Evolutionary conservation across 352 stramenopile species (phyloP).

Genomic region (Globisporangium carolinianum): DNA sequence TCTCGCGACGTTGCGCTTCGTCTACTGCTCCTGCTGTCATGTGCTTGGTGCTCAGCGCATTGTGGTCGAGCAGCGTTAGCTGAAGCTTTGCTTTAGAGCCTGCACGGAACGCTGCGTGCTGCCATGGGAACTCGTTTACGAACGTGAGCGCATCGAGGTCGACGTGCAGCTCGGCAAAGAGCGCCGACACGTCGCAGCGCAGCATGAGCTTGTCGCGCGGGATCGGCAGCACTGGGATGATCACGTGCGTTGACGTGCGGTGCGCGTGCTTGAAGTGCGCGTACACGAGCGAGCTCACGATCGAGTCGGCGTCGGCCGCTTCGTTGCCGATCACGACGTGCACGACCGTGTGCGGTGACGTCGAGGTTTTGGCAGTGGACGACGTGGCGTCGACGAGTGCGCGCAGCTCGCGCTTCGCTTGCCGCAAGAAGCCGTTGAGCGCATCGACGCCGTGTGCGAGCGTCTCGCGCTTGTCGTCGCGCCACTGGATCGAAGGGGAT

Average conservation of each 20-base stretch:
- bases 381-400: neutral
- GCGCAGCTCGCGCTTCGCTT: conserved; percentile 9
- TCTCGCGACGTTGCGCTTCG: conserved; percentile 4
- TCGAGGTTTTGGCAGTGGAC: neutral
- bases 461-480: conserved; percentile 2
- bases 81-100: conserved; percentile 11
- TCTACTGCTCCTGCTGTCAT: conserved; percentile 8
- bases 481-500: conserved; percentile 12
- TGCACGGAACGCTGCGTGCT: conserved; percentile 10
- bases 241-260: neutral
- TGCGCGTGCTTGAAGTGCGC: conserved; percentile 34
- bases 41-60: conserved; percentile 59
- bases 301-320: conserved; percentile 75
- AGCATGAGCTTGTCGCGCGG: conserved; percentile 50
- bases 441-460: conserved; percentile 1
- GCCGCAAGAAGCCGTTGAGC: conserved; percentile 22
- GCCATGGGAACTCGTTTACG: conserved; percentile 73
- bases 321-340: conserved; percentile 77
- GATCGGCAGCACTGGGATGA: conserved; percentile 55
- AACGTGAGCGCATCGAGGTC: conserved; percentile 56
- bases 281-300: conserved; percentile 71
- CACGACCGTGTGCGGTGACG: conserved; percentile 10
- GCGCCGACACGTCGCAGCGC: conserved; percentile 57
- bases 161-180: conserved; percentile 48
- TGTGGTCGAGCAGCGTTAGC: conserved; percentile 70